Evolutionary conservation across 164 flowering plant species (phyloP), one percentile per base, ranked within the genome.

Genomic region (Houttuynia cordata): DNA sequence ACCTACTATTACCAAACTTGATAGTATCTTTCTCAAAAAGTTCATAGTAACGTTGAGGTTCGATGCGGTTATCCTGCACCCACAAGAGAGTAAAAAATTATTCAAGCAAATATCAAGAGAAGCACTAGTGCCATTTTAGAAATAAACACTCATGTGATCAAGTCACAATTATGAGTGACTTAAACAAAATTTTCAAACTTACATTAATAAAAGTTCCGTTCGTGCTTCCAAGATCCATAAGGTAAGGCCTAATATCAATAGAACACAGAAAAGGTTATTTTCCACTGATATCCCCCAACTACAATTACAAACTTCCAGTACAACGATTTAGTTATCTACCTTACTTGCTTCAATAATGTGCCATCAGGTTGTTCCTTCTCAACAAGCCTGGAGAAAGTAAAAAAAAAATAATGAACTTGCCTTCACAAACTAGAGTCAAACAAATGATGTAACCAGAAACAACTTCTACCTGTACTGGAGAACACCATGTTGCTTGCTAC

Each of bases 151-250:
- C 55, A 52, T 23, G 23, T 18, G n/a, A 18, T n/a, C 23, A 24
- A 54, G 18, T 17, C 7, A 23, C 1, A 8, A 20, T 14, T 23
- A 14, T 22, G 24, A 54, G 21, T 19, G 10, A 15, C 23, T 23
- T 21, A 23, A 14, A 54, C 1, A 24, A 22, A 9, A 24, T 15
- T 8, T 17, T 17, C 22, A 39, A n/a, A 34, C 94, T 84, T 77
- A 88, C 99, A 75, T 93, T 93, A 57, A 93, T 59, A 64, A 78
- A 90, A 30, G 97, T 93, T 67, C 88, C 88, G 67, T 93, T 93
- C 49, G 99, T 93, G 78, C 99, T 93, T 72, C 99, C 99, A 68
- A 93, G 97, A 64, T 93, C 99, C 96, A 93, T 93, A 59, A 93
- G 18, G 58, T 90, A 93, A 68, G 97, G 96, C 81, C 97, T 88